Evolutionary conservation across 257 asterid species (phyloP).

Genomic region (Rehmannia glutinosa): DNA sequence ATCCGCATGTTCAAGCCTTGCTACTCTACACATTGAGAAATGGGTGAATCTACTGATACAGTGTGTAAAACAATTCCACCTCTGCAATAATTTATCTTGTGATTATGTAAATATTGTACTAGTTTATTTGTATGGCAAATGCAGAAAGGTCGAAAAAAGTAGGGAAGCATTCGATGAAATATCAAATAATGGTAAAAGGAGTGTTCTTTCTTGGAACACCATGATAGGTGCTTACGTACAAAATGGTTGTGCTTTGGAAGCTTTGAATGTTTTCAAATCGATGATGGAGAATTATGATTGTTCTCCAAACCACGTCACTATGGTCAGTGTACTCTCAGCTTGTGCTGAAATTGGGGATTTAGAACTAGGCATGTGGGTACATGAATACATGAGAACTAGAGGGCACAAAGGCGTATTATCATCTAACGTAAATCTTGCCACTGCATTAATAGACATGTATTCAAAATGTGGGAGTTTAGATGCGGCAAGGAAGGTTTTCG

Average conservation of each 20-base stretch:
- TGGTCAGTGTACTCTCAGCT: conserved; percentile 74
- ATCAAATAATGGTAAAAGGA: conserved; percentile 46
- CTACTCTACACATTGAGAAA: conserved; percentile 26
- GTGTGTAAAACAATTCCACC: neutral
- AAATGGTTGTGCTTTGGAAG: conserved; percentile 49
- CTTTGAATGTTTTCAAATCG: conserved; percentile 40
- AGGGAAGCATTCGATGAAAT: conserved; percentile 51
- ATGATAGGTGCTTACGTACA: conserved; percentile 59
- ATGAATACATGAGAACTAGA: conserved; percentile 42
- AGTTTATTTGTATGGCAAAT: conserved; percentile 61
- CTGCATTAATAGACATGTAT: conserved; percentile 76
- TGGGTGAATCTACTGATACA: conserved; percentile 39
- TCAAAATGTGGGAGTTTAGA: conserved; percentile 66
- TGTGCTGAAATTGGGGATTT: conserved; percentile 73
- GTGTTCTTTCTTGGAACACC: conserved; percentile 66
- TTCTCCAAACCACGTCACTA: conserved; percentile 69
- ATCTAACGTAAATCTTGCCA: conserved; percentile 60
- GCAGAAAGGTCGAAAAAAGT: conserved; percentile 42
- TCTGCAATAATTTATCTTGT: conserved; percentile 3
- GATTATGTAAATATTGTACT: conserved; percentile 46
- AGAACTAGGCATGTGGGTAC: conserved; percentile 60
- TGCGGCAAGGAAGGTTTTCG: conserved; percentile 38
- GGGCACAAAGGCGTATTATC: conserved; percentile 38
- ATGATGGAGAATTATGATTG: conserved; percentile 43
- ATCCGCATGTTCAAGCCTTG: conserved; percentile 63